phyloP scores from a whole-genome alignment of 495 filamentous ascomycete genomes.

The Penicillium simplicissimum region DNA sequence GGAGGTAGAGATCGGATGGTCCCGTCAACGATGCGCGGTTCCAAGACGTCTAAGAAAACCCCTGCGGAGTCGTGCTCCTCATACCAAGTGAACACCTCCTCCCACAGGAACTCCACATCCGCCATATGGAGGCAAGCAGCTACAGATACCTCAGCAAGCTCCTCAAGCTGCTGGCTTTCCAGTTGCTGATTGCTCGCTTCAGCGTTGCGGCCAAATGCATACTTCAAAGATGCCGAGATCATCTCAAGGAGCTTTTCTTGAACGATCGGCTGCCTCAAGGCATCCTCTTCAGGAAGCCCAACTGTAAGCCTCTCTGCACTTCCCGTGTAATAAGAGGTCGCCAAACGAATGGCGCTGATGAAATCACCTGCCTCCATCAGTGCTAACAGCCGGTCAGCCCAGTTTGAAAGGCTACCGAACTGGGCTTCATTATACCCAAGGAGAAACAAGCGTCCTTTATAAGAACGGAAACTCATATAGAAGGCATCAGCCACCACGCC shows the following conservation, averaged over 20 bases:
- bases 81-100: slow-evolving; percentile 86
- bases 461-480: slow-evolving; percentile 93
- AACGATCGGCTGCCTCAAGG: slow-evolving; percentile 75
- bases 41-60: slow-evolving; percentile 83
- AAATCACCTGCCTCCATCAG: slow-evolving; percentile 95
- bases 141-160: slow-evolving; percentile 83
- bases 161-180: slow-evolving; percentile 59
- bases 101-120: slow-evolving; percentile 82
- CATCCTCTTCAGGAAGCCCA: slow-evolving; percentile 84
- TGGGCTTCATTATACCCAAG: slow-evolving; percentile 88
- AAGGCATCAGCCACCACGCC: slow-evolving; percentile 97
- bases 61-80: slow-evolving; percentile 71
- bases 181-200: slow-evolving; percentile 52
- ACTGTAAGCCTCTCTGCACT: slow-evolving; percentile 88
- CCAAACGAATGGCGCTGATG: slow-evolving; percentile 84
- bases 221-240: slow-evolving; percentile 89
- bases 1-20: slow-evolving; percentile 77
- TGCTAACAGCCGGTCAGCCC: slow-evolving; percentile 95
- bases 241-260: slow-evolving; percentile 89
- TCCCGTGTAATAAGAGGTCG: slow-evolving; percentile 88
- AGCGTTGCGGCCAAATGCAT: slow-evolving; percentile 71
- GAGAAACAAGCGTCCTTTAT: slow-evolving; percentile 91
- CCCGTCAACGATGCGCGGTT: slow-evolving; percentile 79
- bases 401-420: slow-evolving; percentile 89
- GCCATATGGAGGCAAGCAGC: slow-evolving; percentile 74